Evolutionary conservation across 129 eudicot genomes (phyloP).

Genomic region (Deinandra increscens): DNA sequence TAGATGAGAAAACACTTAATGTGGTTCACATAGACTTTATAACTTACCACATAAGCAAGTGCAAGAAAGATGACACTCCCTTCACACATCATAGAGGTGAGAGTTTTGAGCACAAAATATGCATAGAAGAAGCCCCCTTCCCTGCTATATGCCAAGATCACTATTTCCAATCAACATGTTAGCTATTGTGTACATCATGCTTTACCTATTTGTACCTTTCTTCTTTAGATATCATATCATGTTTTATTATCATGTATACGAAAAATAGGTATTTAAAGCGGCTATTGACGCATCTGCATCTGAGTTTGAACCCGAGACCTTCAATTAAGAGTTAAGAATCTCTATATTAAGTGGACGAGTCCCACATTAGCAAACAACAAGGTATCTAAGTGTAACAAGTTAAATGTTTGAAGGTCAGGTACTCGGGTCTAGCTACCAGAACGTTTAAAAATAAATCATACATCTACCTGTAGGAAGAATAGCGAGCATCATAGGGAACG

Average conservation of each 20-base stretch:
- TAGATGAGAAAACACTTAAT: too few relatives aligned
- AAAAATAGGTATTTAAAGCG: not conserved
- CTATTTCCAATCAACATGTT: constrained; percentile 38
- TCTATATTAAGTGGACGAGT: too few relatives aligned
- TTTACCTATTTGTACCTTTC: constrained; percentile 3
- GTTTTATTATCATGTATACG: not conserved
- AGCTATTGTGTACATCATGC: not conserved
- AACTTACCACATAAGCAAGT: constrained; percentile 69
- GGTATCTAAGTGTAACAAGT: too few relatives aligned
- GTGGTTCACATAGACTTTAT: not conserved
- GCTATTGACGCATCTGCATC: too few relatives aligned
- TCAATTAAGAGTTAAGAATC: too few relatives aligned
- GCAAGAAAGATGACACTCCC: constrained; percentile 79
- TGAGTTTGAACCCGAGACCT: too few relatives aligned
- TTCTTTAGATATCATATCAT: not conserved
- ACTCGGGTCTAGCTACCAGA: too few relatives aligned
- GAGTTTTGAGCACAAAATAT: constrained; percentile 62
- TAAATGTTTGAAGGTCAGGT: too few relatives aligned
- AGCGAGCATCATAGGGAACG: constrained; percentile 29
- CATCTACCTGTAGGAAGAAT: constrained; percentile 34
- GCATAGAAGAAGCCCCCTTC: constrained; percentile 55
- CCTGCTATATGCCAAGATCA: constrained; percentile 60
- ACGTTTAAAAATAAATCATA: not conserved
- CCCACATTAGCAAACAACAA: too few relatives aligned
- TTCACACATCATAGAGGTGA: constrained; percentile 67